These are phyloP conservation scores for Yamadazyma atmosphaerica DNA, from an alignment of 1,139 yeast genomes.

Conservation along the genomic window DNA sequence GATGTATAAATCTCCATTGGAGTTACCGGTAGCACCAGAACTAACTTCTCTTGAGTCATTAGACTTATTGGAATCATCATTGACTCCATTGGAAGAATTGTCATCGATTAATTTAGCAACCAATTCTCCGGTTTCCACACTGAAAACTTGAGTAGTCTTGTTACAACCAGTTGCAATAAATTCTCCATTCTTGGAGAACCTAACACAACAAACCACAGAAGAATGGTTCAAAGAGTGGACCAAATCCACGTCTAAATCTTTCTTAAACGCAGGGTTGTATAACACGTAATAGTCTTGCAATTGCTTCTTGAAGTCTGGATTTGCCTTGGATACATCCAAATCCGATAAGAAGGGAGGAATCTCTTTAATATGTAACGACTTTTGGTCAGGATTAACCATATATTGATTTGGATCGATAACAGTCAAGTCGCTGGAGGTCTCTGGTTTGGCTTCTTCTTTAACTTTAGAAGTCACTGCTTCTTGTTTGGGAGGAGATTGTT, in stretches of 20 bases:
- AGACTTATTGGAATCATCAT: slow-evolving; percentile 34
- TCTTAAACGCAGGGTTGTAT: slow-evolving; percentile 80
- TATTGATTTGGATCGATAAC: slow-evolving; percentile 45
- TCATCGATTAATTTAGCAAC: slow-evolving; percentile 89
- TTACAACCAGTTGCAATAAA: slow-evolving; percentile 96
- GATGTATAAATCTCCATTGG: slow-evolving; percentile 81
- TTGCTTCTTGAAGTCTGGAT: slow-evolving; percentile 79
- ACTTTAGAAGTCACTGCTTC: slow-evolving; percentile 8
- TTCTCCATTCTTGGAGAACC: slow-evolving; percentile 90
- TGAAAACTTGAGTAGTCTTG: slow-evolving; percentile 91
- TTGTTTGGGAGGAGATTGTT: slow-evolving; percentile 13
- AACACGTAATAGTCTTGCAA: slow-evolving; percentile 86
- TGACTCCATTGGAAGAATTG: slow-evolving; percentile 41
- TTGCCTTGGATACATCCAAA: slow-evolving; percentile 75
- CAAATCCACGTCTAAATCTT: slow-evolving; percentile 76
- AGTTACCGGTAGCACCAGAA: slow-evolving; percentile 29
- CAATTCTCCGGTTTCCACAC: slow-evolving; percentile 88
- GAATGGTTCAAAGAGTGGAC: slow-evolving; percentile 90
- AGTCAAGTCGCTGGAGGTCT: slow-evolving; percentile 36
- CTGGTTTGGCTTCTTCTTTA: slow-evolving; percentile 20
- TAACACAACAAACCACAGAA: slow-evolving; percentile 94
- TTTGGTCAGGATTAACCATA: slow-evolving; percentile 43
- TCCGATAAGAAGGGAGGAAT: slow-evolving; percentile 83
- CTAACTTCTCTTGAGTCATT: slow-evolving; percentile 24
- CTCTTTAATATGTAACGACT: slow-evolving; percentile 63